Conservation (phyloP, 768 basidiomycete genomes). For the Serendipita sp. region DNA sequence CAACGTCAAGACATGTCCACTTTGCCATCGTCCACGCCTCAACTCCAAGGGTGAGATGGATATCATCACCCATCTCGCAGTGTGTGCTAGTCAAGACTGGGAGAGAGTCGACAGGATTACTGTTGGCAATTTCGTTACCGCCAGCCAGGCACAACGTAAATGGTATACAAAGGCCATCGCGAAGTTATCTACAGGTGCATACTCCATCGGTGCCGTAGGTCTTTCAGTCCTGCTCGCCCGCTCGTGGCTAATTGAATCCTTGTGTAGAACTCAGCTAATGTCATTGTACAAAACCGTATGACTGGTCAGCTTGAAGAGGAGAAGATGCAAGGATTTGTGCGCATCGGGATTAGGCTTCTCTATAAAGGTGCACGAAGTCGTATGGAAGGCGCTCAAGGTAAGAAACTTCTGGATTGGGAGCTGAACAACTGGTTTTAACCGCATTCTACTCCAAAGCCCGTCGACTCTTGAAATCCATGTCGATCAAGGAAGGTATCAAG, state of each 20-base stretch:
- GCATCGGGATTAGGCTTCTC: conserved; percentile 78
- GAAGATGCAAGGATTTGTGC: conserved; percentile 92
- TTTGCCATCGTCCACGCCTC: conserved; percentile 79
- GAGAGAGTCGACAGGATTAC: conserved; percentile 73
- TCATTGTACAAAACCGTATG: conserved; percentile 86
- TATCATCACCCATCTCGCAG: conserved; percentile 91
- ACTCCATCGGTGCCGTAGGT: conserved; percentile 77
- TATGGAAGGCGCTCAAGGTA: conserved; percentile 81
- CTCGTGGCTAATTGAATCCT: background rate
- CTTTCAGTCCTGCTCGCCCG: background rate
- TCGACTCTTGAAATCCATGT: conserved; percentile 71
- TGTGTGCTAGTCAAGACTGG: conserved; percentile 93
- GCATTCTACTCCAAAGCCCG: conserved; percentile 32
- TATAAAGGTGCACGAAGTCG: conserved; percentile 82
- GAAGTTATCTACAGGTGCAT: conserved; percentile 75
- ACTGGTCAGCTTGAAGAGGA: conserved; percentile 92
- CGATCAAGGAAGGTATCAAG: conserved; percentile 87
- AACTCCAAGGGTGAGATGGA: conserved; percentile 81
- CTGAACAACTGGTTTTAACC: background rate
- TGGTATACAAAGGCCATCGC: conserved; percentile 85
- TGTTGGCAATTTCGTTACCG: conserved; percentile 88
- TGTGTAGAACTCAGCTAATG: conserved; percentile 82
- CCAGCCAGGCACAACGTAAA: conserved; percentile 89
- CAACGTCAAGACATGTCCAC: conserved; percentile 85
- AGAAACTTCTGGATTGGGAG: conserved; percentile 13